Percentiles rank a stretch among this genome's conserved stretches.
Evolutionary conservation across 768 basidiomycete genomes (phyloP).

Genomic region (Mrakia frigida): DNA sequence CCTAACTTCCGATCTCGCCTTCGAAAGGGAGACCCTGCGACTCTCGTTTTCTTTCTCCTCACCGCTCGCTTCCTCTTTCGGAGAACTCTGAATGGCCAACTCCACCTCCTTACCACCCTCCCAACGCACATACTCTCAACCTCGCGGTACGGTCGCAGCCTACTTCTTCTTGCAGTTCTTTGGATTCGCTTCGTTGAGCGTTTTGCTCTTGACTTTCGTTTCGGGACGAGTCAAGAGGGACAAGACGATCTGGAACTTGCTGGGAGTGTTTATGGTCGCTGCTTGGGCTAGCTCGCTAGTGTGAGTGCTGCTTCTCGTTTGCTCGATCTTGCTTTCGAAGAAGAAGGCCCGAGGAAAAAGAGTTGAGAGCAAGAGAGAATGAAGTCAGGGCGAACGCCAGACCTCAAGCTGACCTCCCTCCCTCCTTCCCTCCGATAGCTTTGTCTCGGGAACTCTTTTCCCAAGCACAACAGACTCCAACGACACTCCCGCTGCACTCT

Average conservation of each 20-base stretch:
- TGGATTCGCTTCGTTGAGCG: not conserved
- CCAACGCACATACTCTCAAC: not conserved
- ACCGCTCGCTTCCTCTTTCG: too few relatives aligned
- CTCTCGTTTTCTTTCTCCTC: too few relatives aligned
- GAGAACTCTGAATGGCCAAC: not conserved
- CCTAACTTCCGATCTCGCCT: too few relatives aligned
- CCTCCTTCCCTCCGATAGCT: not conserved
- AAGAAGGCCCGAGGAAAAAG: too few relatives aligned
- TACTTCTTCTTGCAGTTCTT: slow-evolving; percentile 10
- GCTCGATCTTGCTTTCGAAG: too few relatives aligned
- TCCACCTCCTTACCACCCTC: not conserved
- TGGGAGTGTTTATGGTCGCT: slow-evolving; percentile 9
- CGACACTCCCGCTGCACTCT: not conserved
- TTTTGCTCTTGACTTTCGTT: not conserved
- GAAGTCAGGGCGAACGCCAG: too few relatives aligned
- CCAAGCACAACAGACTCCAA: not conserved
- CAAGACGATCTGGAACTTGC: slow-evolving; percentile 8
- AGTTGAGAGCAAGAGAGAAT: too few relatives aligned
- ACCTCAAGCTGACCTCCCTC: too few relatives aligned
- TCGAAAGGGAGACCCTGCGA: too few relatives aligned
- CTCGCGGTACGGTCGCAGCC: not conserved
- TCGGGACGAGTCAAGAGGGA: not conserved
- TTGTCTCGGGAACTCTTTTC: not conserved
- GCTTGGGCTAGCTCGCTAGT: not conserved
- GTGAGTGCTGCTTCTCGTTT: not conserved